Conservation (phyloP, 192 early-diverging fungal genomes). For the Backusella tarrabulga region DNA sequence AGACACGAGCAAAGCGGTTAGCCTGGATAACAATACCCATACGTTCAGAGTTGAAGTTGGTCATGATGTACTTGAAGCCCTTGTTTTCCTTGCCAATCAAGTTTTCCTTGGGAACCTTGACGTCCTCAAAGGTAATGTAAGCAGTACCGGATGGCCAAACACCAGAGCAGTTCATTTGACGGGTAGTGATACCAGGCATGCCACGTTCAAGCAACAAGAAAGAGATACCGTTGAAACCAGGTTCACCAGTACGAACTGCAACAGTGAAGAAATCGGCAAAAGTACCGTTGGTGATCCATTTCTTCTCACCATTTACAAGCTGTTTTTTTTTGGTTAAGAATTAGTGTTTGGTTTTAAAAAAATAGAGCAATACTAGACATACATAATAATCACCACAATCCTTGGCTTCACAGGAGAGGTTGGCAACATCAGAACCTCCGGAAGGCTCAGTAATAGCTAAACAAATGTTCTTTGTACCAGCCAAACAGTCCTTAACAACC, state of each 20-base stretch:
- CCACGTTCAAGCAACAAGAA: slow-evolving; percentile 70
- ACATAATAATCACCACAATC: slow-evolving; percentile 67
- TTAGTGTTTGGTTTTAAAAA: no score
- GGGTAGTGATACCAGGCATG: slow-evolving; percentile 74
- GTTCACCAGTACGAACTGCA: slow-evolving; percentile 74
- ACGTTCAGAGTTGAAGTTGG: slow-evolving; percentile 76
- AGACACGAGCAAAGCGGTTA: slow-evolving; percentile 84
- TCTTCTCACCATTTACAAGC: slow-evolving; percentile 83
- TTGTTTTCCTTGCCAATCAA: slow-evolving; percentile 84
- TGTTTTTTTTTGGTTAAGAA: no score
- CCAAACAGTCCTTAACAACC: slow-evolving; percentile 61
- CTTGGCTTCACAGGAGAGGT: slow-evolving; percentile 63
- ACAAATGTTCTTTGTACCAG: slow-evolving; percentile 76
- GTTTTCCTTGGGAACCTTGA: slow-evolving; percentile 83
- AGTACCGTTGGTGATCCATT: slow-evolving; percentile 80
- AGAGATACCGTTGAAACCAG: slow-evolving; percentile 77
- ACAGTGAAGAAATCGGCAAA: slow-evolving; percentile 85
- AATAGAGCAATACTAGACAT: no score
- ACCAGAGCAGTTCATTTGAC: slow-evolving; percentile 83
- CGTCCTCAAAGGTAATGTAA: slow-evolving; percentile 81
- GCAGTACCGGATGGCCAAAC: slow-evolving; percentile 77
- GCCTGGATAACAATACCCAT: slow-evolving; percentile 86
- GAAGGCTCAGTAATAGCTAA: slow-evolving; percentile 78
- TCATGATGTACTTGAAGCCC: slow-evolving; percentile 70
- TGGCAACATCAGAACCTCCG: slow-evolving; percentile 74